Evolutionary conservation across 345 rosid genomes (phyloP).

Genomic region (Salix caprea): DNA sequence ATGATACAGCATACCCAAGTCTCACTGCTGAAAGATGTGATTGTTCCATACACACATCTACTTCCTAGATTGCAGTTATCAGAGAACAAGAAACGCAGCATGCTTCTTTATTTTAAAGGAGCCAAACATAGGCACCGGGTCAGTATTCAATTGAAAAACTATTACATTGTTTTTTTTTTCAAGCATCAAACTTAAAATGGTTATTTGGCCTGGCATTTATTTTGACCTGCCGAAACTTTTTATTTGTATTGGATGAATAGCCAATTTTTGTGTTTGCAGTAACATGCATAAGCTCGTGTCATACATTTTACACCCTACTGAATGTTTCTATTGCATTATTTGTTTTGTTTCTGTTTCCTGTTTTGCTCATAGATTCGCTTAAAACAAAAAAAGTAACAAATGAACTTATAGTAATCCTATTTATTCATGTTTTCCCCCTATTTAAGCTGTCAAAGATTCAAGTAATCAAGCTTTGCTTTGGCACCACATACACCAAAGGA

Average conservation of each 20-base stretch:
- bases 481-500: neutral
- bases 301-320: neutral
- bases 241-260: neutral
- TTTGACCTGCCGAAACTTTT: neutral
- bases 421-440: neutral
- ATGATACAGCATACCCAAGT: slow-evolving; percentile 80
- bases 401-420: neutral
- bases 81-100: slow-evolving; percentile 56
- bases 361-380: neutral
- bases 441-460: neutral
- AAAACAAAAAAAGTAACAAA: neutral
- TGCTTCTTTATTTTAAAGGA: slow-evolving; percentile 86
- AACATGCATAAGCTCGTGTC: neutral
- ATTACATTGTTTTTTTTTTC: neutral
- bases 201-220: neutral
- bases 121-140: slow-evolving; percentile 95
- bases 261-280: neutral
- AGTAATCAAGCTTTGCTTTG: neutral
- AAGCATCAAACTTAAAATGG: neutral
- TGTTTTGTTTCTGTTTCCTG: neutral
- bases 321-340: neutral
- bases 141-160: slow-evolving; percentile 6
- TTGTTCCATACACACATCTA: slow-evolving; percentile 83
- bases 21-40: slow-evolving; percentile 91
- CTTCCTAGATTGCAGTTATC: slow-evolving; percentile 65